These are phyloP conservation scores for Calvatia gigantea DNA, from an alignment of 768 basidiomycete genomes.

Conservation along the genomic window DNA sequence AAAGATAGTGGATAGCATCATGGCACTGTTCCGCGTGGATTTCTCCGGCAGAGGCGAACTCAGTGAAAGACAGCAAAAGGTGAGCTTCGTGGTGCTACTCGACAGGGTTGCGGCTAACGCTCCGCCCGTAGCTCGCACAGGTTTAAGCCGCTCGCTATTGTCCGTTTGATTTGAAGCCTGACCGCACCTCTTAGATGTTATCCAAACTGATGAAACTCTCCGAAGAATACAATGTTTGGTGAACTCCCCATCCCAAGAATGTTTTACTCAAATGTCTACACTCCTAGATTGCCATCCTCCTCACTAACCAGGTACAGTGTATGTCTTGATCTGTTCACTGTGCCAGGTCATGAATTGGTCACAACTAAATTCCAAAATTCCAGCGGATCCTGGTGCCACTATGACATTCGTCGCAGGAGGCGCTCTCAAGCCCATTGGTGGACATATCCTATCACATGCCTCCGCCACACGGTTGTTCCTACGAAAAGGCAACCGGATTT, in stretches of 20 bases:
- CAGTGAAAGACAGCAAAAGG: conserved; percentile 92
- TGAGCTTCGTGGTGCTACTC: conserved; percentile 18
- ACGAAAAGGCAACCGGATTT: conserved; percentile 62
- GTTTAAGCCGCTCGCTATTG: conserved; percentile 29
- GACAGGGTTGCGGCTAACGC: background rate
- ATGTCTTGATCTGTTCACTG: conserved; percentile 17
- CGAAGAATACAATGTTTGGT: conserved; percentile 80
- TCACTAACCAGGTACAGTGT: conserved; percentile 95
- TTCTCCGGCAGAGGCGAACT: conserved; percentile 92
- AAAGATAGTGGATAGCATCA: conserved; percentile 93
- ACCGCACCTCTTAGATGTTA: conserved; percentile 58
- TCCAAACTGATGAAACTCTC: conserved; percentile 88
- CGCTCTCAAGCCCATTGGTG: conserved; percentile 87
- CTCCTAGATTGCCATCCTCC: conserved; percentile 73
- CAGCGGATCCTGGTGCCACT: conserved; percentile 92
- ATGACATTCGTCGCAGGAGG: conserved; percentile 96
- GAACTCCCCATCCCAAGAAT: background rate
- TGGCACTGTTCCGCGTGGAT: conserved; percentile 95
- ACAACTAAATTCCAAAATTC: background rate
- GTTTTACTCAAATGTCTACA: conserved; percentile 6
- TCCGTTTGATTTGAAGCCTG: background rate
- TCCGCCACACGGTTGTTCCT: conserved; percentile 86
- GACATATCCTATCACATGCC: conserved; percentile 84
- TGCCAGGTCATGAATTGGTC: background rate
- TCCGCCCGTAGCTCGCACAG: conserved; percentile 67